phyloP scores from a whole-genome alignment of 2,329 filamentous ascomycete genomes.

The Diplodia seriata region DNA sequence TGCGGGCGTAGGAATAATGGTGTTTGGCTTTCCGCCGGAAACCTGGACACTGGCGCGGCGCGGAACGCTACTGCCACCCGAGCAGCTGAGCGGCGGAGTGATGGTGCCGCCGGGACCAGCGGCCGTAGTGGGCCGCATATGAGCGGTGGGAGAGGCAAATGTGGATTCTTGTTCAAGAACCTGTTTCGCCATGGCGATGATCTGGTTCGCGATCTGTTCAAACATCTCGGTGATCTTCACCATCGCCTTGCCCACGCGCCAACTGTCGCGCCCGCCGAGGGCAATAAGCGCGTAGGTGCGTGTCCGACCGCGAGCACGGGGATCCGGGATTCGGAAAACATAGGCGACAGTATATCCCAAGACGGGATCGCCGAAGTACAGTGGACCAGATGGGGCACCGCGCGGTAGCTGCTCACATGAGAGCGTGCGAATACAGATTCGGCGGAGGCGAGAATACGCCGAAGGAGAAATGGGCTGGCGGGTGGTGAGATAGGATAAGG shows the following conservation, averaged over 20 bases:
- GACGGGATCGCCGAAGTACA: conserved; percentile 63
- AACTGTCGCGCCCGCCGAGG: conserved; percentile 63
- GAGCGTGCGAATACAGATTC: conserved; percentile 64
- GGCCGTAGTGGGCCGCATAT: conserved; percentile 40
- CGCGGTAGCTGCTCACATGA: conserved; percentile 64
- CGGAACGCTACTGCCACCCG: conserved; percentile 35
- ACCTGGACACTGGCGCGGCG: conserved; percentile 27
- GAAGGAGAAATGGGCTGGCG: conserved; percentile 61
- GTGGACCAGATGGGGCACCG: conserved; percentile 63
- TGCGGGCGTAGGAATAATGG: conserved; percentile 21
- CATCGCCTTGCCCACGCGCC: conserved; percentile 53
- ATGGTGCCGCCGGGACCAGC: conserved; percentile 39
- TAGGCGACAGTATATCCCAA: conserved; percentile 66
- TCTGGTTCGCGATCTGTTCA: conserved; percentile 60
- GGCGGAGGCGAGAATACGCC: conserved; percentile 62
- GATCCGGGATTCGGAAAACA: conserved; percentile 65
- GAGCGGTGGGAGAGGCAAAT: conserved; percentile 35
- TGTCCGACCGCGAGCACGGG: conserved; percentile 62
- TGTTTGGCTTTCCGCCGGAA: conserved; percentile 17
- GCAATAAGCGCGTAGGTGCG: conserved; percentile 65
- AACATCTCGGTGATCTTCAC: conserved; percentile 55
- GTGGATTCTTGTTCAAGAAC: conserved; percentile 48
- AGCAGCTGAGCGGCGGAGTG: conserved; percentile 41
- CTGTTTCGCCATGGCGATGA: conserved; percentile 53
- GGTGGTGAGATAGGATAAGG: conserved; percentile 64